phyloP scores from a whole-genome alignment of 345 rosid genomes.

The Eucalyptus pumila region DNA sequence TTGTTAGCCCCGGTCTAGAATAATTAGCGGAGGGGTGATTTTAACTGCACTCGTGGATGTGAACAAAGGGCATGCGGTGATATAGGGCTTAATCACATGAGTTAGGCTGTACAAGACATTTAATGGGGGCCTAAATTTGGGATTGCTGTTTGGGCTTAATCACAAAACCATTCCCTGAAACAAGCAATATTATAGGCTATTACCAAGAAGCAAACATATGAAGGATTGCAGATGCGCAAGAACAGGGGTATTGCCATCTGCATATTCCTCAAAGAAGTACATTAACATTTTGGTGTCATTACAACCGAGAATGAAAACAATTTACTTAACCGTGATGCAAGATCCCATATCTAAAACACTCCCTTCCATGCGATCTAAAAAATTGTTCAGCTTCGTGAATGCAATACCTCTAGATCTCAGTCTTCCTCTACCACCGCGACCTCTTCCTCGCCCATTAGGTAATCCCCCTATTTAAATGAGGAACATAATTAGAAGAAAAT shows the following conservation, averaged over 20 bases:
- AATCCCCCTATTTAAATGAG: too few relatives aligned
- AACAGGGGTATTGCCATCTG: not conserved
- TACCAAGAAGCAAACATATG: not conserved
- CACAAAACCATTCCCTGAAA: conserved; percentile 11
- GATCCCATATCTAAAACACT: not conserved
- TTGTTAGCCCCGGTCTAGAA: too few relatives aligned
- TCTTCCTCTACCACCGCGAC: too few relatives aligned
- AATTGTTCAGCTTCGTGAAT: not conserved
- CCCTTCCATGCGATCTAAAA: not conserved
- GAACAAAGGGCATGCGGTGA: too few relatives aligned
- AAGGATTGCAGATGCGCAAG: not conserved
- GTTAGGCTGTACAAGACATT: too few relatives aligned
- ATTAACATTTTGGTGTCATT: not conserved
- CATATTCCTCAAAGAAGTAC: not conserved
- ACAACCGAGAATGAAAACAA: not conserved
- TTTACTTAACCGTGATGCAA: not conserved
- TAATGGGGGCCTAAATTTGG: too few relatives aligned
- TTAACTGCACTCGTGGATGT: too few relatives aligned
- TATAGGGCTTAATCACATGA: too few relatives aligned
- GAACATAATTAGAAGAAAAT: too few relatives aligned
- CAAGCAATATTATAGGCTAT: not conserved
- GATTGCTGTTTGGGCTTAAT: not conserved
- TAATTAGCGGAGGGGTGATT: too few relatives aligned
- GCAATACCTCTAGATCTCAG: too few relatives aligned
- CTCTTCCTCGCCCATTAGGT: too few relatives aligned